phyloP scores from a whole-genome alignment of 2,329 filamentous ascomycete genomes.

The Pseudofabraea citricarpa region DNA sequence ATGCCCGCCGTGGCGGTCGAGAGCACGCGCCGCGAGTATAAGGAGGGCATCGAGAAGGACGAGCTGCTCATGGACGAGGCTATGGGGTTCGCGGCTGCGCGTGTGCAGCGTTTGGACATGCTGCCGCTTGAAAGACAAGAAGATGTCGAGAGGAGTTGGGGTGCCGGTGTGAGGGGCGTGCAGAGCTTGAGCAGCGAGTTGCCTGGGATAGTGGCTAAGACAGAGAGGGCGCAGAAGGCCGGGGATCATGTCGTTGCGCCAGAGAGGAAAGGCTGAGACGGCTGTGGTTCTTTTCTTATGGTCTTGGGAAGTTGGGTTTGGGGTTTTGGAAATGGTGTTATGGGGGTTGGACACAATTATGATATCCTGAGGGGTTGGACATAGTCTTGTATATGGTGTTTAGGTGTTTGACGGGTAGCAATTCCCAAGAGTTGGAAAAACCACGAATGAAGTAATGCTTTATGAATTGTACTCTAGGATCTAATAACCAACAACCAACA shows the following conservation, averaged over 20 bases:
- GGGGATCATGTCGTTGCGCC: conserved; percentile 23
- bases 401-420: too few species aligned
- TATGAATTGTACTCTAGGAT: neutral
- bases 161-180: conserved; percentile 43
- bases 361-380: neutral
- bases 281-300: neutral
- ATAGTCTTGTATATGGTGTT: too few species aligned
- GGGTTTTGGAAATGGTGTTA: neutral
- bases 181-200: conserved; percentile 52
- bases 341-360: neutral
- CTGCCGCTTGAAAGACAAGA: conserved; percentile 39
- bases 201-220: conserved; percentile 57
- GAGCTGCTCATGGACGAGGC: conserved; percentile 6
- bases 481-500: neutral
- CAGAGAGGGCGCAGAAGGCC: conserved; percentile 58
- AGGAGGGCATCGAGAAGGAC: conserved; percentile 15
- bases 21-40: conserved; percentile 13
- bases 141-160: conserved; percentile 42
- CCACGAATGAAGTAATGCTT: neutral
- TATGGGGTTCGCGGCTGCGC: conserved; percentile 8
- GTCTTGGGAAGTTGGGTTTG: too few species aligned
- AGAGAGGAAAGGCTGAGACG: conserved; percentile 2
- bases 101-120: conserved; percentile 23
- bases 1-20: conserved; percentile 10
- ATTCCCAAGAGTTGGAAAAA: neutral